Evolutionary conservation across 2,329 filamentous ascomycete genomes (phyloP).

Genomic region (Corniculantispora saksenae): DNA sequence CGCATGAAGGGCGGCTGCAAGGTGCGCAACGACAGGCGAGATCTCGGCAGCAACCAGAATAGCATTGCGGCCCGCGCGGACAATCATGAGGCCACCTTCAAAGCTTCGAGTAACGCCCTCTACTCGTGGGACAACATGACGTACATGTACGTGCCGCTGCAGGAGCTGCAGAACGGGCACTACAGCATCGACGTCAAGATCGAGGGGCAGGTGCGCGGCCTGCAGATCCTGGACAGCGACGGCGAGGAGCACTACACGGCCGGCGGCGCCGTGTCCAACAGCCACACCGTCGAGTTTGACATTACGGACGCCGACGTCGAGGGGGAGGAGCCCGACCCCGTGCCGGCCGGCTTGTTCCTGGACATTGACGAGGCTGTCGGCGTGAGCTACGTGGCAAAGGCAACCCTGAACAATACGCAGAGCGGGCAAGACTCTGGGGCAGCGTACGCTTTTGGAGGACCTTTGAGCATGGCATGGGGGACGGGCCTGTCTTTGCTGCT

Average conservation of each 20-base stretch:
- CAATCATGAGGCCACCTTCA: not conserved
- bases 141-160: slow-evolving; percentile 12
- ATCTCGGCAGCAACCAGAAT: not conserved
- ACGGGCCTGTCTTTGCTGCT: not conserved
- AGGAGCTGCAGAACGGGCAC: not conserved
- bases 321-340: not conserved
- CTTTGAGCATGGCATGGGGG: not conserved
- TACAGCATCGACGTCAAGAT: not conserved
- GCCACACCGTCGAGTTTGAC: slow-evolving; percentile 4
- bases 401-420: not conserved
- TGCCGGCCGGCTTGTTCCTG: not conserved
- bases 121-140: slow-evolving; percentile 7
- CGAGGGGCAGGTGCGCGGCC: not conserved
- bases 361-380: slow-evolving; percentile 3
- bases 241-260: slow-evolving; percentile 1
- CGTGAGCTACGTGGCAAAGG: not conserved
- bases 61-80: not conserved
- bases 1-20: slow-evolving; percentile 11
- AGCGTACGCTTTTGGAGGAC: not conserved
- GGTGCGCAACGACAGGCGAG: slow-evolving; percentile 7
- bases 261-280: not conserved
- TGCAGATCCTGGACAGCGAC: not conserved
- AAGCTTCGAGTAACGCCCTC: not conserved
- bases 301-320: not conserved
- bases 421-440: not conserved